Base-by-base conservation (phyloP, 768 basidiomycete genomes). In the Leccinum sublutescens region DNA sequence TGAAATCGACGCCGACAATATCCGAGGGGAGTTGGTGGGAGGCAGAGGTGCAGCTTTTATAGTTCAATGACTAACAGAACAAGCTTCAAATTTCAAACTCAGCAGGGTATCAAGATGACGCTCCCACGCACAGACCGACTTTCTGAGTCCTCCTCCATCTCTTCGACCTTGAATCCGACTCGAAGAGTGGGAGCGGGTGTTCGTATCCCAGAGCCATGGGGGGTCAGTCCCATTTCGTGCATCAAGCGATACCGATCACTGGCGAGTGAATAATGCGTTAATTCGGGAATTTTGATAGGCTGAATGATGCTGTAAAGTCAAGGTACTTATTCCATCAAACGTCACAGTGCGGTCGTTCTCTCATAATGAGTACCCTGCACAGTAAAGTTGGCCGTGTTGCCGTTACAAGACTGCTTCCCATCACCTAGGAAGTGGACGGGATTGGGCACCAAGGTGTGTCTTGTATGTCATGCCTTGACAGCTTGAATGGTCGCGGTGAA, bases 51-150 rank as follows among this genome's bases (percentile, higher is more conserved):
- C 25, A 62, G 65, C 76, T 78, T 78, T 77, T 77, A 77, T 77
- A 77, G 57, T 72, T 68, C 67, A 70, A 74, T 77, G 63, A 56
- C 67, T 57, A 63, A 71, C 68, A 61, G 66, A 75, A 77, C 66
- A 77, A 63, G 69, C 70, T 72, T 71, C 63, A 60, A 73, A 70
- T 62, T 78, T 78, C 70, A 75, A 76, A 77, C 79, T 78, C 79
- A 74, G 80, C 75, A 63, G 14, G 27, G 52, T 53, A 62, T 71
- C 55, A 55, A 38, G 0, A 2, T 56, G 36, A 6, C 51, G 9
- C 74, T 81, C 80, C 72, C 79, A 80, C 79, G 79, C 80, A 80
- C 78, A 62, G 78, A 74, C 79, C 79, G 71, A 2, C 43, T 27
- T 47, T n/a, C 29, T 9, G 29, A 29, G 29, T 29, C 21, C 45